phyloP scores from a whole-genome alignment of 257 asterid species.

The Jaltomata sinuosa region DNA sequence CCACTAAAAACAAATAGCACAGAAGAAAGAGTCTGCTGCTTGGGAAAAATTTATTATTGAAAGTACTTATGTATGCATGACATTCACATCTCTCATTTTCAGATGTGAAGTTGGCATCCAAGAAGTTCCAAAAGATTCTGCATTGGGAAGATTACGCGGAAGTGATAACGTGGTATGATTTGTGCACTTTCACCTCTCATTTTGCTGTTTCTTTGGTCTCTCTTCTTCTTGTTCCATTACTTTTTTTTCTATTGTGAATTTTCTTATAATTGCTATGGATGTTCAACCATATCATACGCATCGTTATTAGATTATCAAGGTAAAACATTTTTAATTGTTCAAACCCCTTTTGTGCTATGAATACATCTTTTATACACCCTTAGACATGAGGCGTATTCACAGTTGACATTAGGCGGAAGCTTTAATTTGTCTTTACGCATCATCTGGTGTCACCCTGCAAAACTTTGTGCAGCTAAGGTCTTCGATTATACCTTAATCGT shows the following conservation, averaged over 20 bases:
- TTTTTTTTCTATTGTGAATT: neutral
- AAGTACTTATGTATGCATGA: neutral
- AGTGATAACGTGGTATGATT: slow-evolving; percentile 85
- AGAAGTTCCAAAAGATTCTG: slow-evolving; percentile 76
- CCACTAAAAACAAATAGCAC: neutral
- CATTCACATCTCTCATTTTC: slow-evolving; percentile 3
- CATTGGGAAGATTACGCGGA: slow-evolving; percentile 81
- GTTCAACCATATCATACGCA: neutral
- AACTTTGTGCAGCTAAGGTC: neutral
- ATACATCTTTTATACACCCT: neutral
- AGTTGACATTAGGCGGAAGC: neutral
- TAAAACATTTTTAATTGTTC: neutral
- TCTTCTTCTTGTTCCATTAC: neutral
- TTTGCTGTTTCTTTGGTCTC: neutral
- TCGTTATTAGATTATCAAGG: neutral
- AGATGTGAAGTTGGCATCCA: slow-evolving; percentile 90
- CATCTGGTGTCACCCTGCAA: neutral
- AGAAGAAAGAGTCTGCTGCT: neutral
- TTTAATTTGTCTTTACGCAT: neutral
- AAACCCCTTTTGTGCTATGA: neutral
- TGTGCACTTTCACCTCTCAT: neutral
- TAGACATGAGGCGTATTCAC: neutral
- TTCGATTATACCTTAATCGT: neutral
- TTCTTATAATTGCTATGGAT: neutral
- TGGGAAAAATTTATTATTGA: neutral